Evolutionary conservation across 2,329 filamentous ascomycete species (phyloP).

Genomic region (Talaromyces sp.): DNA sequence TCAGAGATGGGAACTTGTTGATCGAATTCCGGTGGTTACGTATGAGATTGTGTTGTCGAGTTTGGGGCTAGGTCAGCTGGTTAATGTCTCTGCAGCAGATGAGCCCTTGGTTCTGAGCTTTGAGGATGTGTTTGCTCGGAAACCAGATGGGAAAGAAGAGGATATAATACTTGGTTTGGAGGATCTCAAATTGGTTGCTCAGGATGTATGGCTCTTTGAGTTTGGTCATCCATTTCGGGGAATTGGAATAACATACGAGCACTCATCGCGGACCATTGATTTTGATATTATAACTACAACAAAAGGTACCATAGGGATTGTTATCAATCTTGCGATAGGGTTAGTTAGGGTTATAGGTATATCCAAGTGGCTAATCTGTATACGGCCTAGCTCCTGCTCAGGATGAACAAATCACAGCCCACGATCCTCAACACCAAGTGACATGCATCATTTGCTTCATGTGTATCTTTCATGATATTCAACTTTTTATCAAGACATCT

Average conservation of each 20-base stretch:
- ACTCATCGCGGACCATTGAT: background rate
- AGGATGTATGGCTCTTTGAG: background rate
- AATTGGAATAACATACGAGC: background rate
- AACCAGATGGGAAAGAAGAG: background rate
- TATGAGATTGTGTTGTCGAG: background rate
- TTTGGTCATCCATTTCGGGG: too few relatives aligned
- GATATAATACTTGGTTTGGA: background rate
- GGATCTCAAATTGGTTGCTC: background rate
- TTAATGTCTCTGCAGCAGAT: background rate
- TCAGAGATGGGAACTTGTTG: background rate
- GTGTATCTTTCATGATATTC: background rate
- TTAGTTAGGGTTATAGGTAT: conserved; percentile 4
- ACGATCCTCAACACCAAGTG: background rate
- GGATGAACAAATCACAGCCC: background rate
- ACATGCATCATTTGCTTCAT: background rate
- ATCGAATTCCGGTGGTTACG: background rate
- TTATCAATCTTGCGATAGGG: background rate
- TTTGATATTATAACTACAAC: too few relatives aligned
- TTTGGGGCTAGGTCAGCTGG: background rate
- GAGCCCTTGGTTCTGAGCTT: background rate
- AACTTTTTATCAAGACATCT: background rate
- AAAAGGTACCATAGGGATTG: too few relatives aligned
- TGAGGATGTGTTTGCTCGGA: background rate
- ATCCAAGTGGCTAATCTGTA: background rate
- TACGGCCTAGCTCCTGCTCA: background rate